These are phyloP conservation scores for Geotrichum carabidarum DNA, from an alignment of 1,139 yeast species.

Conservation along the genomic window DNA sequence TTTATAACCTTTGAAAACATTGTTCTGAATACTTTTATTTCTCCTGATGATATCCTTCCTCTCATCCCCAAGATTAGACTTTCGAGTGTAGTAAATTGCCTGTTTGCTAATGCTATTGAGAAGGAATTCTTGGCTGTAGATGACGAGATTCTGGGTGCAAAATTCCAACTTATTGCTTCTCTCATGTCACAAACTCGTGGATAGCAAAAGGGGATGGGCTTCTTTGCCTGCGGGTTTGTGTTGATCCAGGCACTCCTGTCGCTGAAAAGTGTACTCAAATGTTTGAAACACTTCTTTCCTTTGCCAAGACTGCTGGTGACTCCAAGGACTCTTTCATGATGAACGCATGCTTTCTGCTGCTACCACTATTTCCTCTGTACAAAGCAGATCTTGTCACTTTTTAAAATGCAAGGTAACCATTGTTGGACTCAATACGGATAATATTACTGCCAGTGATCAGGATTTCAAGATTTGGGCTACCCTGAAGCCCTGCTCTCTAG, in stretches of 20 bases:
- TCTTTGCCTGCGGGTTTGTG: conserved; percentile 59
- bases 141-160: conserved; percentile 36
- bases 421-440: conserved; percentile 33
- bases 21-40: conserved; percentile 11
- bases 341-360: conserved; percentile 55
- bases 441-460: conserved; percentile 37
- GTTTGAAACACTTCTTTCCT: conserved; percentile 34
- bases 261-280: conserved; percentile 41
- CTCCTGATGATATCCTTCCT: conserved; percentile 11
- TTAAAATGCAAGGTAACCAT: conserved; percentile 43
- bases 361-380: conserved; percentile 65
- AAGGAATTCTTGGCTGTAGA: conserved; percentile 1
- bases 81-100: conserved; percentile 9
- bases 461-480: conserved; percentile 63
- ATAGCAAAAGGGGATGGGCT: conserved; percentile 66
- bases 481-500: conserved; percentile 63
- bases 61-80: conserved; percentile 14
- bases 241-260: conserved; percentile 64
- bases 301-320: conserved; percentile 28
- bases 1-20: conserved; percentile 23
- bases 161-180: conserved; percentile 47
- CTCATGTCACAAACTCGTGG: conserved; percentile 47
- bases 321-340: conserved; percentile 21
- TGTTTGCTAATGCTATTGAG: conserved; percentile 10
- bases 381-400: conserved; percentile 59